Evolutionary conservation across 2,329 filamentous ascomycete species (phyloP), one percentile per base, ranked within the genome.

Genomic region (Herpomyces periplanetae): DNA sequence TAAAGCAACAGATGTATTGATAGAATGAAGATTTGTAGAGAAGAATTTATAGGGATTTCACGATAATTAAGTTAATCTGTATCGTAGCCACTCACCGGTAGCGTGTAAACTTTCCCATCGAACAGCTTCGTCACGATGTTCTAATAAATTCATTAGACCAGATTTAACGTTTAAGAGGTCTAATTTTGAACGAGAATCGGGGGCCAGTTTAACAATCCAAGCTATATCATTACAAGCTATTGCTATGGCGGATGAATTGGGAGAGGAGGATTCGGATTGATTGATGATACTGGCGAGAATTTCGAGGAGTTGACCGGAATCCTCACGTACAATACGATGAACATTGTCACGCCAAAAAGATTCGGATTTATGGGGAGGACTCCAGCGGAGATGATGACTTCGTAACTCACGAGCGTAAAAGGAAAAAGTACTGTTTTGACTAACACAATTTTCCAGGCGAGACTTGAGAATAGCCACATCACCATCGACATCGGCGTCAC

Each of bases 271-370:
- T n/a, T n/a, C n/a, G n/a, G n/a, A n/a, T 32, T 63, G 53, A 39
- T 63, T 63, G 42, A 87, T 49, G 25, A 87, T 85, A 29, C 71
- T 64, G n/a, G 62, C 65, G 21, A 88, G 45, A 42, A 68, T 64
- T 32, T 58, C 59, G 15, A 64, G 55, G 20, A 87, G 47, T 27
- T 59, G 60, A 13, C 65, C 68, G 27, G 69, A 63, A 34, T 71
- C 58, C 26, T 63, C 55, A 19, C 87, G 69, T 22, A 87, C 45
- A 26, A 88, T 85, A 31, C 60, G 62, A 23, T 64, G 57, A 4
- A 73, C 66, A 30, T 88, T 87, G 30, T 87, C 73, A 16, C 59
- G 56, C 73, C 73, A 88, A 43, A 88, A 88, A 4, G 60, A 53
- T 17, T 59, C 49, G 42, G 62, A 75, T 30, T 65, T 60, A 40